Base-by-base conservation (phyloP, 306 rosid genomes). In the Cucurbita ficifolia region DNA sequence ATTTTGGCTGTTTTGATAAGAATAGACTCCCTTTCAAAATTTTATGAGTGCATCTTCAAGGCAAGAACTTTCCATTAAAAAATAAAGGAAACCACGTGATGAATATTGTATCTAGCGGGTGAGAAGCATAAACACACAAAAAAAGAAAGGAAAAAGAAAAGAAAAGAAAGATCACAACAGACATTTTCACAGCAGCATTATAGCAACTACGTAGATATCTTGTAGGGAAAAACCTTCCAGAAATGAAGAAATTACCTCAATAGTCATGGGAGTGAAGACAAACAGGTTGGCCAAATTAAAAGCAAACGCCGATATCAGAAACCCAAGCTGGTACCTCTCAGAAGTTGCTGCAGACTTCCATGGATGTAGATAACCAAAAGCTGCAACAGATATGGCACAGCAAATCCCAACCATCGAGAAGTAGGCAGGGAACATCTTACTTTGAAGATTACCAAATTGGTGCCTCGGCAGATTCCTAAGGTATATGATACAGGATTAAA, bases 351-450 rank as follows among this genome's bases (percentile, higher is more conserved):
- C 83, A 21, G 90, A 83, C 82, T 84, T 95, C 97, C 97, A 91
- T 8, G 97, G 99, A 71, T 95, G 99, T 36, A 95, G 85, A 57
- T 95, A 89, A 5, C 90, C 96, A 81, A 95, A 91, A 0, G 96
- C 88, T 21, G 88, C 96, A 29, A 85, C 96, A 1, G 99, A 80
- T 11, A 82, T 72, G 8, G 96, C 90, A 59, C 90, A 88, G 68
- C 96, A 89, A 42, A 73, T 74, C 43, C 89, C 93, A 17, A 95
- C 97, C 99, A 88, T 40, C 0, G 86, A 62, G 86, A 95, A 95
- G 75, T 89, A 95, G 2, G 97, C 99, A 4, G 99, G 99, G 81
- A 95, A 95, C 99, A 91, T 91, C 88, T 95, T 95, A 85, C 99
- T 89, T 53, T 95, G 99, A 78, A 95, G 83, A 84, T 91, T 95